These are phyloP conservation scores for Spongospora subterranea DNA, from an alignment of 208 protist genomes.

Conservation along the genomic window DNA sequence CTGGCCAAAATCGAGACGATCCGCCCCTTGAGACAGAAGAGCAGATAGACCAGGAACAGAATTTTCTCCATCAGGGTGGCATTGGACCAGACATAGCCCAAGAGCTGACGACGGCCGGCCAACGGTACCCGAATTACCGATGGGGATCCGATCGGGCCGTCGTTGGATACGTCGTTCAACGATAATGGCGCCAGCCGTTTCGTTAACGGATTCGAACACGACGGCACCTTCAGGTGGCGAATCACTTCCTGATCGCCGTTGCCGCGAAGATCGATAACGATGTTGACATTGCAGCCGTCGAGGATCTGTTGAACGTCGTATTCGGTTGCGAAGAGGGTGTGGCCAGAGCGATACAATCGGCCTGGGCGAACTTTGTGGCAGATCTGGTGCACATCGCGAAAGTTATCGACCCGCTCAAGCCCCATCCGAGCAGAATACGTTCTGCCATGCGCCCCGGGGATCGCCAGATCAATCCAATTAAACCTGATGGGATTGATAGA, in stretches of 20 bases:
- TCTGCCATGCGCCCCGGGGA: not conserved
- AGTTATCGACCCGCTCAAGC: not conserved
- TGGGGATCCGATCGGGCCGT: not conserved
- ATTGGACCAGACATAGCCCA: conserved; percentile 12
- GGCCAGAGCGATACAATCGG: conserved; percentile 35
- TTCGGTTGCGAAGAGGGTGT: conserved; percentile 35
- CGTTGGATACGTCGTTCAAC: not conserved
- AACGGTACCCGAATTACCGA: not conserved
- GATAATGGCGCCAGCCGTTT: not conserved
- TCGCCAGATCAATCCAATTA: not conserved
- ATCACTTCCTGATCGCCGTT: conserved; percentile 4
- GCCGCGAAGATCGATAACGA: conserved; percentile 15
- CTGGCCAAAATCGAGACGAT: not conserved
- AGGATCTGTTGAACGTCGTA: not conserved
- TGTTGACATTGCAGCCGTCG: not conserved
- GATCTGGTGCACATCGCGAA: not conserved
- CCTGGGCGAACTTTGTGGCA: not conserved
- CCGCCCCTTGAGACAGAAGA: not conserved
- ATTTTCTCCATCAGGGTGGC: not conserved
- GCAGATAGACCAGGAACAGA: not conserved
- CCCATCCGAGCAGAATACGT: not conserved
- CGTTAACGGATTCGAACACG: not conserved
- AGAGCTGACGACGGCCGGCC: not conserved
- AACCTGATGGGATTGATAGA: not conserved
- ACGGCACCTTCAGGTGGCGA: not conserved